A percentile compares a stretch with the other conserved stretches of the same genome.
These are phyloP conservation scores for Astrothelium macrocarpum DNA, from an alignment of 495 filamentous ascomycete genomes.

Conservation along the genomic window DNA sequence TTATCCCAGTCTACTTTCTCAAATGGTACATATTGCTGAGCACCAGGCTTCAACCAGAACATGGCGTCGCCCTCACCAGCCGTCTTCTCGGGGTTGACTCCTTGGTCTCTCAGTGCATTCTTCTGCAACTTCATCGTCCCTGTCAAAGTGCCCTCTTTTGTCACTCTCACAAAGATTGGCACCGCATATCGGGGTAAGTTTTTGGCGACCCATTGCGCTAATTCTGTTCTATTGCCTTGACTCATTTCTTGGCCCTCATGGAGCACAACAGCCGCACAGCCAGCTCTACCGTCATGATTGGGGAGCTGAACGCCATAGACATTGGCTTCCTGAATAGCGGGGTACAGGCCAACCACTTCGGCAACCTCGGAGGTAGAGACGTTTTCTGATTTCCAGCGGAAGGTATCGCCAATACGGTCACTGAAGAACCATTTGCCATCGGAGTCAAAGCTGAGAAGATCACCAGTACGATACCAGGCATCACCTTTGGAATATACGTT, in stretches of 20 bases:
- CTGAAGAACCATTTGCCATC: constrained; percentile 75
- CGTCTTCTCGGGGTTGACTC: constrained; percentile 20
- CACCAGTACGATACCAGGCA: constrained; percentile 64
- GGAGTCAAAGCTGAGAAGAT: constrained; percentile 52
- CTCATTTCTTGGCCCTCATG: constrained; percentile 10
- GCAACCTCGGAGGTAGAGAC: constrained; percentile 71
- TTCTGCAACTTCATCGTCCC: constrained; percentile 27
- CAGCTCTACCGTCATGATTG: constrained; percentile 34
- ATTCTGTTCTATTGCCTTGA: constrained; percentile 1
- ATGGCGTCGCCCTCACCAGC: constrained; percentile 11
- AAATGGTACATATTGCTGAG: constrained; percentile 18
- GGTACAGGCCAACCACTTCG: constrained; percentile 54
- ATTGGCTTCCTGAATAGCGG: constrained; percentile 62
- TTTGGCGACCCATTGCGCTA: constrained; percentile 14
- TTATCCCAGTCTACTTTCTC: constrained; percentile 17
- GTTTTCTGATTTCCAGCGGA: constrained; percentile 78
- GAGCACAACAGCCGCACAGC: constrained; percentile 31
- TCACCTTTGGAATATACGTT: constrained; percentile 69
- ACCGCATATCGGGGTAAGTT: constrained; percentile 20
- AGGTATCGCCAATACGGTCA: constrained; percentile 69
- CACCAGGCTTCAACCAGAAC: constrained; percentile 19
- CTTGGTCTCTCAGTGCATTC: constrained; percentile 18
- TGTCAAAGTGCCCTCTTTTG: constrained; percentile 13
- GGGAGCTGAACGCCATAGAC: constrained; percentile 70
- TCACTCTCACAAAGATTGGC: constrained; percentile 21